A percentile compares a stretch with the other conserved stretches of the same genome.
phyloP scores from a whole-genome alignment of 2,329 filamentous ascomycete species.

The Teratosphaeria gauchensis region DNA sequence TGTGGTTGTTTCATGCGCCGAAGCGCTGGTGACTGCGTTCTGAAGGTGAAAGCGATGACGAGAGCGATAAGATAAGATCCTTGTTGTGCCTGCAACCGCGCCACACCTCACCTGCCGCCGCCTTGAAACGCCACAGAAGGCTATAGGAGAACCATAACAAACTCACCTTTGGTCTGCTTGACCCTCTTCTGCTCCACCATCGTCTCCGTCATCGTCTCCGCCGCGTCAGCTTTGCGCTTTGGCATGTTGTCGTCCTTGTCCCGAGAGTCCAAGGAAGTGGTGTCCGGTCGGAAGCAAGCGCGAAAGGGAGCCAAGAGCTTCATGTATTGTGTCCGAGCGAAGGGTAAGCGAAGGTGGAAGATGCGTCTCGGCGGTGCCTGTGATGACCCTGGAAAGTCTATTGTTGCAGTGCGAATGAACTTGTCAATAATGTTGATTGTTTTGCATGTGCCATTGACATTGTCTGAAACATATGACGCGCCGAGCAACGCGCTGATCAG shows the following conservation, averaged over 20 bases:
- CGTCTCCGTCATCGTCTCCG: background rate
- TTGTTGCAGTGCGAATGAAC: background rate
- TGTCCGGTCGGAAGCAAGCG: background rate
- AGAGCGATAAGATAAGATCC: too few species aligned
- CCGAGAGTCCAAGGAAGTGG: background rate
- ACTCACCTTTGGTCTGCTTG: background rate
- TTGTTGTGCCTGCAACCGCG: too few species aligned
- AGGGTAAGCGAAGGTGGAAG: background rate
- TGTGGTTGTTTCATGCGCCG: background rate
- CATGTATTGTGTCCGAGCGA: background rate
- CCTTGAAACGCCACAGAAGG: too few species aligned
- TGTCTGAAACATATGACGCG: background rate
- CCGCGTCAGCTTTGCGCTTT: constrained; percentile 4
- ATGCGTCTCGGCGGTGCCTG: too few species aligned
- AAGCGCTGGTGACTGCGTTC: background rate
- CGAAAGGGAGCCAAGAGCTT: background rate
- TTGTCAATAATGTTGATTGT: background rate
- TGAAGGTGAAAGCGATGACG: too few species aligned
- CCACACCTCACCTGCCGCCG: background rate
- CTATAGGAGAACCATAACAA: background rate
- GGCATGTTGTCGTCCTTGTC: constrained; percentile 4
- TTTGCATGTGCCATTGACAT: background rate
- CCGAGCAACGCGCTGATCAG: background rate
- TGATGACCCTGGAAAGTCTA: background rate
- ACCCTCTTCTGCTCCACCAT: background rate